Evolutionary conservation across 2,329 filamentous ascomycete genomes (phyloP), one percentile per base, ranked within the genome.

Genomic region (Colletotrichum sp.): DNA sequence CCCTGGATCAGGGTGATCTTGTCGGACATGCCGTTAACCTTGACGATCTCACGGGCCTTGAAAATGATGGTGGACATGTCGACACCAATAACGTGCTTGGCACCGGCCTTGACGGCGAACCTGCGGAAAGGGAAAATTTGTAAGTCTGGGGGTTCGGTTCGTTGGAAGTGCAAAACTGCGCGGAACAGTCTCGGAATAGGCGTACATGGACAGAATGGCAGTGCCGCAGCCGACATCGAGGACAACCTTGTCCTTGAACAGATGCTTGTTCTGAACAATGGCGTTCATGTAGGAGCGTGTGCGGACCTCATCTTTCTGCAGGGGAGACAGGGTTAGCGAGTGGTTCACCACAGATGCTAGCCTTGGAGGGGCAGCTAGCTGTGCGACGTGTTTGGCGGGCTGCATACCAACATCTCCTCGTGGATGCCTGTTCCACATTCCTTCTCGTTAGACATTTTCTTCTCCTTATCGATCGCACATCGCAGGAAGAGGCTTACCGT

Each of bases 41-140:
- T 92, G 82, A 98, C 97, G 78, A 99, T 99, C 88, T 98, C 94
- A 81, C 92, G 93, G 58, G 97, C 97, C 90, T 99, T 99, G 87
- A 98, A 95, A 86, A 99, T 98, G 85, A 99, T 99, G 79, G 96
- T 98, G 38, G 97, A 99, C 96, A 98, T 99, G 86, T 99, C 97
- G 71, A 99, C 97, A 80, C 97, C 97, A 78, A 98, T 98, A 78
- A 99, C 97, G 85, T 99, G 97, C 88, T 98, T 98, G 73, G 97
- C 97, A 82, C 97, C 97, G 75, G 97, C 96, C 87, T 94, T 96
- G 75, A 95, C 96, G 70, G 97, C 97, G 84, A 99, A 99, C 96
- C 96, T 98, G 80, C 43, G 63, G 29, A 18, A 34, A 51, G 57
- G 27, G 43, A 21, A 21, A 51, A 51, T 12, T 31, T 31, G 54